Base-by-base conservation (phyloP, 495 filamentous ascomycete species). In the Rostrohypoxylon terebratum region DNA sequence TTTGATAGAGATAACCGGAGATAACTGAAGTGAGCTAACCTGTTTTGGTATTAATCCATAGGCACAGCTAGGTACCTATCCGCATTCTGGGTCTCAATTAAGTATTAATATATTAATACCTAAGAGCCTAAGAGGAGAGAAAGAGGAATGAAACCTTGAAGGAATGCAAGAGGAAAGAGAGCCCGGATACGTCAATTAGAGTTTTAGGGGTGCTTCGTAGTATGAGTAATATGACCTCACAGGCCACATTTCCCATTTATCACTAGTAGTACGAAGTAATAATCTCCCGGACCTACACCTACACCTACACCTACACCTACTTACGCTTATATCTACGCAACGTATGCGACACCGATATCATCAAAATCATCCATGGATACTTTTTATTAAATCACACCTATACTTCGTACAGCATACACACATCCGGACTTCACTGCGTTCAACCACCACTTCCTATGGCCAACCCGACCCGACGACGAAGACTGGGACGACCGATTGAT, bases 211-310 rank as follows among this genome's bases (percentile, higher is more conserved):
- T 44, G 40, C 33, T 66, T 74, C 70, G 67, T 63, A 71, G 67
- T 61, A 66, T 74, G 72, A 74, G 67, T 63, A 71, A 71, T 61
- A 66, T 74, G 72, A 74, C 72, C 72, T 74, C 72, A 74, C 72
- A 68, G 63, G 53, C 62, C 71, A 66, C 61, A 63, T 66, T 36
- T 36, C 57, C 13, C 47, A 61, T 58, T 28, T n/a, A n/a, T n/a
- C n/a, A n/a, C n/a, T n/a, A n/a, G n/a, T n/a, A n/a, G n/a, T n/a
- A n/a, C n/a, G n/a, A n/a, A n/a, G n/a, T n/a, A n/a, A n/a, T 57
- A 55, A 34, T 54, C 11, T 25, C 28, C 28, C 28, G 28, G n/a
- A n/a, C n/a, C n/a, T n/a, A n/a, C n/a, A n/a, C n/a, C 4, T 50
- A 18, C 16, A 50, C 16, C 11, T 50, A 21, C 18, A 50, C 16